Evolutionary conservation across 805 yeast genomes (phyloP).

Genomic region (Trichomonascus vanleenenianus): DNA sequence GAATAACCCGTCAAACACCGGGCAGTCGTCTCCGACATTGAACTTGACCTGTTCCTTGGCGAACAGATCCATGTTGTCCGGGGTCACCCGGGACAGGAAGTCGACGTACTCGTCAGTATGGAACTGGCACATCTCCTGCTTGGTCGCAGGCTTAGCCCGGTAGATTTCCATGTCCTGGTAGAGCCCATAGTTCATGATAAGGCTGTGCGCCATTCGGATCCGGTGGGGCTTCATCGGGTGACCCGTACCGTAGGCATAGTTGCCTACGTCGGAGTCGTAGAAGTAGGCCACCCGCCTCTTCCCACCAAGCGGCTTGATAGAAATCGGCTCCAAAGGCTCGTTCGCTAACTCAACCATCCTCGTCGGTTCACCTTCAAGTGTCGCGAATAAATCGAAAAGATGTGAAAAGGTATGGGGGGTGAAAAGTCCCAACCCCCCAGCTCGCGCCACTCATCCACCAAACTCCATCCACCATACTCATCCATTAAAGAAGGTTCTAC

Average conservation of each 20-base stretch:
- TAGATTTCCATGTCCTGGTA: slow-evolving; percentile 96
- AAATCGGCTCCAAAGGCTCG: slow-evolving; percentile 57
- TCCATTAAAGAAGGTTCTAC: no score
- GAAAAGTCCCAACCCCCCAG: background rate
- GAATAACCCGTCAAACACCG: slow-evolving; percentile 90
- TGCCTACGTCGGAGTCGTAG: slow-evolving; percentile 74
- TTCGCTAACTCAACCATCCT: background rate
- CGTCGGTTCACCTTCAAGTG: no score
- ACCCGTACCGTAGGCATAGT: slow-evolving; percentile 96
- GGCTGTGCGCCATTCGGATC: slow-evolving; percentile 95
- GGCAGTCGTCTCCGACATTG: slow-evolving; percentile 96
- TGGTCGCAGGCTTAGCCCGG: slow-evolving; percentile 95
- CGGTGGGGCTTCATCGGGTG: slow-evolving; percentile 99
- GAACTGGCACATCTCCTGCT: slow-evolving; percentile 96
- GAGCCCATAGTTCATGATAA: slow-evolving; percentile 93
- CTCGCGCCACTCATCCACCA: background rate
- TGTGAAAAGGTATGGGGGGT: background rate
- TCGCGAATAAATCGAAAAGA: background rate
- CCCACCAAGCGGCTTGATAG: slow-evolving; percentile 43
- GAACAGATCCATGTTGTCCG: slow-evolving; percentile 82
- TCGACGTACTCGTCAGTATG: slow-evolving; percentile 97
- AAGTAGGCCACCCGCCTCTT: slow-evolving; percentile 35
- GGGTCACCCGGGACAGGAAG: slow-evolving; percentile 81
- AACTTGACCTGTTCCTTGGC: slow-evolving; percentile 83
- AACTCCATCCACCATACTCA: no score